Evolutionary conservation across 78 protist genomes (phyloP).

Genomic region (Acrasis kona): DNA sequence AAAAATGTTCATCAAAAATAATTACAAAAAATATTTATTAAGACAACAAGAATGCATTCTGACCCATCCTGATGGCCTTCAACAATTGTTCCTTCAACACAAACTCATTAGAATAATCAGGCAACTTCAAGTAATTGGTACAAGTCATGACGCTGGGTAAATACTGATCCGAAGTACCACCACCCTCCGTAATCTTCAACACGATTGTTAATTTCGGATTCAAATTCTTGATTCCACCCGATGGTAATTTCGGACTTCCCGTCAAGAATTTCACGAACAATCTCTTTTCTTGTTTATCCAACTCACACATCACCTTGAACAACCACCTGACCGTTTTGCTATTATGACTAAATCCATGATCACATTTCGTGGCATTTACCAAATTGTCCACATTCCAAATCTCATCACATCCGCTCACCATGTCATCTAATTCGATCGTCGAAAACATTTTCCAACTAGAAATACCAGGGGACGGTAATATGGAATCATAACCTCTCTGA

Average conservation of each 20-base stretch:
- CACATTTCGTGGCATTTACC: background rate
- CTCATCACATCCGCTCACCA: background rate
- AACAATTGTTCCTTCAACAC: slow-evolving; percentile 21
- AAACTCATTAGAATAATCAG: slow-evolving; percentile 41
- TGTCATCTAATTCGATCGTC: slow-evolving; percentile 3
- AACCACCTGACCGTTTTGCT: slow-evolving; percentile 14
- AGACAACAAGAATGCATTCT: slow-evolving; percentile 34
- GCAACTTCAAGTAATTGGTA: slow-evolving; percentile 64
- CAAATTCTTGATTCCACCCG: slow-evolving; percentile 46
- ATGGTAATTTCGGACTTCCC: slow-evolving; percentile 59
- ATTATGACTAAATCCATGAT: slow-evolving; percentile 29
- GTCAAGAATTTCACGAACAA: slow-evolving; percentile 53
- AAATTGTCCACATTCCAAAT: slow-evolving; percentile 6
- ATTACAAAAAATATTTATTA: slow-evolving; percentile 16
- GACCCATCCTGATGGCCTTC: slow-evolving; percentile 45
- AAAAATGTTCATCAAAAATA: too few species aligned
- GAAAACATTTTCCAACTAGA: slow-evolving; percentile 15
- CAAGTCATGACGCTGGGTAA: slow-evolving; percentile 79
- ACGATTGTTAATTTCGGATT: slow-evolving; percentile 64
- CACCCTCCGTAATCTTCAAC: slow-evolving; percentile 14
- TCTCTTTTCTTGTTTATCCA: background rate
- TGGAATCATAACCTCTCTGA: background rate
- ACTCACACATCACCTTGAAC: slow-evolving; percentile 21
- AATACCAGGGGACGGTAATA: too few species aligned
- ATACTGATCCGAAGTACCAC: slow-evolving; percentile 15